phyloP scores from a whole-genome alignment of 73 alveolate genomes.

The Paramecium tetraurelia region DNA sequence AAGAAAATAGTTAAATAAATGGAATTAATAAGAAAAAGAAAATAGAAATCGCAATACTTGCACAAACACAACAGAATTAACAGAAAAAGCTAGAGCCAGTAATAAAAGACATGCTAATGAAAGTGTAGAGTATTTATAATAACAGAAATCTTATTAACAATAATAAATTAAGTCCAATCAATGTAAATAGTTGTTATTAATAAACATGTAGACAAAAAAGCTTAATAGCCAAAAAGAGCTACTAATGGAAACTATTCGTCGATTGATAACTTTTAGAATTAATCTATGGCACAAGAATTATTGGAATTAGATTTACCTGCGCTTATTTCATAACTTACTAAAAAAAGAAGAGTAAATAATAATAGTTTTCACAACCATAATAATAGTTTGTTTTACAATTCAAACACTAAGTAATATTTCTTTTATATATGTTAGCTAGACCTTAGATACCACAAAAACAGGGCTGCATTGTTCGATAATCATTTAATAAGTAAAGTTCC shows the following conservation, averaged over 20 bases:
- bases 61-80: neutral
- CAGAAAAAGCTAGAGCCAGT: neutral
- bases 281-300: neutral
- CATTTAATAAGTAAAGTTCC: neutral
- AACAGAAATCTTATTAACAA: neutral
- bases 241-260: neutral
- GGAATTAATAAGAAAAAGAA: neutral
- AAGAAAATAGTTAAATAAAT: neutral
- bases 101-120: neutral
- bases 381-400: neutral
- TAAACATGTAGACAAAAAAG: neutral
- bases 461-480: neutral
- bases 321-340: neutral
- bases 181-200: neutral
- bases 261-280: neutral
- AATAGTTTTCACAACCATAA: neutral
- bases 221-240: neutral
- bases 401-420: neutral
- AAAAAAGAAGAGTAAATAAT: neutral
- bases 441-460: neutral
- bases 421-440: neutral
- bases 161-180: neutral
- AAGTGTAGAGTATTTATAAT: neutral
- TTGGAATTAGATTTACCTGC: slow-evolving; percentile 27
- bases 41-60: neutral